Base-by-base conservation (phyloP, 345 rosid genomes). In the Hibiscus mutabilis region DNA sequence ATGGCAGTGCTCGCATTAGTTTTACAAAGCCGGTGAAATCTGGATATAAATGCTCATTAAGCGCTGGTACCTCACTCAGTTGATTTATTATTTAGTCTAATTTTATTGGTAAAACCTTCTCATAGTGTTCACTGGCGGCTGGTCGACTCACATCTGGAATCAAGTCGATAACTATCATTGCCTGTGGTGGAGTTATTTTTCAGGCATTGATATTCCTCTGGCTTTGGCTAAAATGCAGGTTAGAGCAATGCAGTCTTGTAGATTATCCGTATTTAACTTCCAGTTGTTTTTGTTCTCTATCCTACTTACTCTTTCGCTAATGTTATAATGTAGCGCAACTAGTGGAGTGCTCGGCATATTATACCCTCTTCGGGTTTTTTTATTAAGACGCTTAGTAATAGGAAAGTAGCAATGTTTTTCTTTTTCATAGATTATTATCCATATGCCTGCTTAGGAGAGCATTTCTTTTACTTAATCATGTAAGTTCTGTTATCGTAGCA, bases 181-280 rank as follows among this genome's bases (percentile, higher is more conserved):
- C 80, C 31, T 72, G 75, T n/a, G 82, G 82, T 65, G 97, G 98
- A 65, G 80, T 74, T 81, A 72, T 87, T 66, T 82, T 82, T 78
- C 96, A 94, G 79, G 90, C 91, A 67, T 60, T 81, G 78, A 86
- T 87, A n/a, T 89, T 85, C 55, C 73, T 91, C 68, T 88, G 94
- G 92, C 74, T 91, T 88, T 85, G 89, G 78, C 79, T 89, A 44
- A 76, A 81, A 24, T 77, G 84, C 84, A 88, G 97, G 97, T 94
- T 70, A 19, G 71, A 64, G 35, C 44, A 51, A 16, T 21, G 31
- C 58, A 52, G 53, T 46, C 12, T 68, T 57, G 13, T 42, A 46
- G 71, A 24, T 10, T 22, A 31, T 58, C 73, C 11, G 21, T 68
- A 10, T 22, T 67, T 10, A 44, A 67, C 11, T 64, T 67, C 27